Evolutionary conservation across 768 basidiomycete genomes (phyloP).

Genomic region (Amyloporia xantha): DNA sequence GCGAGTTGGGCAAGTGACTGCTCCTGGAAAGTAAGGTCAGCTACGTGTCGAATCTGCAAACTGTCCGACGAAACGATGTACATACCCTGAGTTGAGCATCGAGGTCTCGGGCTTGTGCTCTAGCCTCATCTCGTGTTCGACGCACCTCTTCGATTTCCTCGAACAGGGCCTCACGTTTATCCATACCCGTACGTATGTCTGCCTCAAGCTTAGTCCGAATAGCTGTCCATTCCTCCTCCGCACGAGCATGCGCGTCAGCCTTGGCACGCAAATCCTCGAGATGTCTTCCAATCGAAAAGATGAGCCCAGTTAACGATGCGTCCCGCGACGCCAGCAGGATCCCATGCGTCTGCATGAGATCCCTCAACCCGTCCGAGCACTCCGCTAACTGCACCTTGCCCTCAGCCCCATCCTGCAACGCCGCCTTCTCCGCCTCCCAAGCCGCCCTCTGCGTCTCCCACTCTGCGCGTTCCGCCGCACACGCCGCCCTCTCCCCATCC

Average conservation of each 20-base stretch:
- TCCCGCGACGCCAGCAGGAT: slow-evolving; percentile 41
- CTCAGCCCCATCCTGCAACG: slow-evolving; percentile 34
- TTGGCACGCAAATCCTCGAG: slow-evolving; percentile 20
- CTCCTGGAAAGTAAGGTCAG: neutral
- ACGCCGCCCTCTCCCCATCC: slow-evolving; percentile 32
- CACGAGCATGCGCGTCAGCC: slow-evolving; percentile 12
- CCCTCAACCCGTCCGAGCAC: slow-evolving; percentile 40
- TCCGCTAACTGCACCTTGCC: slow-evolving; percentile 38
- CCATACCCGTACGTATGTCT: slow-evolving; percentile 11
- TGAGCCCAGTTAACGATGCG: slow-evolving; percentile 18
- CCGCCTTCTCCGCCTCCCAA: slow-evolving; percentile 45
- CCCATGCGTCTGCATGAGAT: slow-evolving; percentile 48
- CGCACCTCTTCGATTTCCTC: slow-evolving; percentile 17
- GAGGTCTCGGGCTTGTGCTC: slow-evolving; percentile 22
- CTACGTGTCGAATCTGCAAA: neutral
- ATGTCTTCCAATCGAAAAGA: slow-evolving; percentile 23
- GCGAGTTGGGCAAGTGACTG: slow-evolving; percentile 7
- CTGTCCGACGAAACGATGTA: neutral
- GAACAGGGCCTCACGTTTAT: slow-evolving; percentile 16
- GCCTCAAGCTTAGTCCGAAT: slow-evolving; percentile 15
- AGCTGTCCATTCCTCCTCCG: slow-evolving; percentile 18
- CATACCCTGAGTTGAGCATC: slow-evolving; percentile 43
- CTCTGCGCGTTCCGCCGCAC: slow-evolving; percentile 34
- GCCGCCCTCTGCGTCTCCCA: slow-evolving; percentile 40
- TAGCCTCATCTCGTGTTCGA: slow-evolving; percentile 21